Base-by-base conservation (phyloP, 768 basidiomycete genomes). In the Termitomyces sp. region DNA sequence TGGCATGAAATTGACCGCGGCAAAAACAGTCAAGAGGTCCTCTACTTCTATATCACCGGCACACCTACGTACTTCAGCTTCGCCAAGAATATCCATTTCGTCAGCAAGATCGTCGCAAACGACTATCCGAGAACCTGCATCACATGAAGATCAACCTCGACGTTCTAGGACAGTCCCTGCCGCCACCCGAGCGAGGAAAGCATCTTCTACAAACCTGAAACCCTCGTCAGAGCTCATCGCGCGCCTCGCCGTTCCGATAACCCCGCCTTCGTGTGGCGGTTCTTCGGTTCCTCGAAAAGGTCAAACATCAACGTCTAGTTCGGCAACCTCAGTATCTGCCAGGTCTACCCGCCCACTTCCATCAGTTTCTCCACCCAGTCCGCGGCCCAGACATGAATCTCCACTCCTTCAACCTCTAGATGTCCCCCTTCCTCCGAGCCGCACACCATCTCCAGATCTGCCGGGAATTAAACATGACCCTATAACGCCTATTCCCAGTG, bases 401-500 rank as follows among this genome's bases (percentile, higher is more conserved):
- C 59, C 67, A 30, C 67, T 64, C 9, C 64, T 66, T 30, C 60
- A 64, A 20, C 66, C 64, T 4, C 28, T 28, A 6, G 33, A 35
- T 30, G 36, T 52, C 24, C 58, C 56, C n/a, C 36, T 59, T 62
- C 48, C 61, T 64, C 38, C 59, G 22, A 77, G 72, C 59, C 67
- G 72, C 43, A 76, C 77, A 3, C 73, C 76, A 7, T 79, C 79
- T 8, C 78, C 79, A 9, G 77, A 76, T 38, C 63, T 80, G 20
- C 75, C 76, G 0, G 71, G 70, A 44, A 58, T 72, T 16, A 62
- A 55, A 40, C 61, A 56, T 4, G 73, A 74, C 14, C 74, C 73
- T 7, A 50, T 67, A 0, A 77, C 76, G 6, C 75, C 77, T 4
- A 53, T 75, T 14, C 67, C 68, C 20, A 44, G 54, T 4, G 62